Evolutionary conservation across 106 monocot genomes (phyloP).

Genomic region (Dendrobium catenatum): DNA sequence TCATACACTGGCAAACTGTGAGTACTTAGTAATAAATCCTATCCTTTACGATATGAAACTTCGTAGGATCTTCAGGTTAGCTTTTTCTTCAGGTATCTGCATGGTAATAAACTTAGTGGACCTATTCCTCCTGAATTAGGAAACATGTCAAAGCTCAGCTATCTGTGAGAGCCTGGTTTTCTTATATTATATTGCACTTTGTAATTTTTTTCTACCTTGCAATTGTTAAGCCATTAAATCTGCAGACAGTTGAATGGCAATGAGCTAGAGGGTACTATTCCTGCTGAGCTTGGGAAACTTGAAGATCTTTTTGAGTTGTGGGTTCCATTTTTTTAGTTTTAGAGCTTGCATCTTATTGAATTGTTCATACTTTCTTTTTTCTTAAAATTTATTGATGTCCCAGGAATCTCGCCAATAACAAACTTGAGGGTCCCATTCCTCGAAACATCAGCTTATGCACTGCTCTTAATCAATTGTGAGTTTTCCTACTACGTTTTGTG

Average conservation of each 20-base stretch:
- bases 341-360: background rate
- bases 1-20: constrained; percentile 94
- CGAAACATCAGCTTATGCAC: constrained; percentile 74
- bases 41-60: background rate
- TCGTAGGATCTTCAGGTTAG: background rate
- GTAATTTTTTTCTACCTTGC: background rate
- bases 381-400: background rate
- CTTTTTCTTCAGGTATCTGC: constrained; percentile 58
- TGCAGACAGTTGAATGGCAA: constrained; percentile 83
- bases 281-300: constrained; percentile 83
- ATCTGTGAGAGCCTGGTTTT: constrained; percentile 48
- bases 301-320: constrained; percentile 91
- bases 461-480: constrained; percentile 89
- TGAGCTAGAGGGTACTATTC: constrained; percentile 65
- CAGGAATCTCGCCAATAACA: constrained; percentile 92
- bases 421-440: constrained; percentile 84
- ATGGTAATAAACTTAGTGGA: constrained; percentile 91
- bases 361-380: background rate
- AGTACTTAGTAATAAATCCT: constrained; percentile 12
- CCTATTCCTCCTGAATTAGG: constrained; percentile 89
- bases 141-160: constrained; percentile 96
- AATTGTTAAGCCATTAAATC: background rate
- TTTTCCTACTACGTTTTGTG: background rate
- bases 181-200: background rate
- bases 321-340: background rate